A percentile compares a stretch with the other conserved stretches of the same genome.
These are phyloP conservation scores for Geranium brycei DNA, from an alignment of 345 rosid species.

Conservation along the genomic window DNA sequence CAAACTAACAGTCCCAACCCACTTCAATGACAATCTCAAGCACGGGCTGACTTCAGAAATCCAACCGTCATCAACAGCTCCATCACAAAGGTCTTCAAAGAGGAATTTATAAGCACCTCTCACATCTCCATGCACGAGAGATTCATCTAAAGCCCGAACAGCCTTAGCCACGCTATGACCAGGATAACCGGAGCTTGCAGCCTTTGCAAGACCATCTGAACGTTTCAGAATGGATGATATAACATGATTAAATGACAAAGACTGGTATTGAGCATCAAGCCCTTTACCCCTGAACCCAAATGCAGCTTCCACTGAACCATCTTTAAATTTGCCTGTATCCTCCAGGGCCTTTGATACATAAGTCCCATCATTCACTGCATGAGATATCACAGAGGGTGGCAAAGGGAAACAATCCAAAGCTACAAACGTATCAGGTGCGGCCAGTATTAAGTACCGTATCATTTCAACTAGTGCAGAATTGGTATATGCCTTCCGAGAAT, in stretches of 20 bases:
- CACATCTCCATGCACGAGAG: slow-evolving; percentile 67
- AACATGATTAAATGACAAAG: slow-evolving; percentile 55
- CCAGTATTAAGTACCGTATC: slow-evolving; percentile 77
- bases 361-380: slow-evolving; percentile 52
- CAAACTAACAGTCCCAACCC: slow-evolving; percentile 57
- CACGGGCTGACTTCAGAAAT: slow-evolving; percentile 70
- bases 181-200: slow-evolving; percentile 56
- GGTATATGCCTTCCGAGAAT: slow-evolving; percentile 89
- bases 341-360: slow-evolving; percentile 58
- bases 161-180: slow-evolving; percentile 70
- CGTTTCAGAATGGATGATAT: slow-evolving; percentile 59
- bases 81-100: slow-evolving; percentile 68
- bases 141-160: slow-evolving; percentile 77
- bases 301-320: slow-evolving; percentile 36
- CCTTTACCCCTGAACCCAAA: slow-evolving; percentile 44
- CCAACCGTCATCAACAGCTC: slow-evolving; percentile 69
- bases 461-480: slow-evolving; percentile 79
- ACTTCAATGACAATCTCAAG: slow-evolving; percentile 72
- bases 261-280: slow-evolving; percentile 62
- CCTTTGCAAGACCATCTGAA: slow-evolving; percentile 67
- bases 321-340: slow-evolving; percentile 49
- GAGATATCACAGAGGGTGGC: slow-evolving; percentile 60
- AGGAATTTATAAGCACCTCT: slow-evolving; percentile 51
- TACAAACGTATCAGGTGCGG: slow-evolving; percentile 93
- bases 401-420: slow-evolving; percentile 90